A percentile compares a stretch with the other conserved stretches of the same genome.
Conservation (phyloP, 306 rosid genomes). For the Rosa chinensis region DNA sequence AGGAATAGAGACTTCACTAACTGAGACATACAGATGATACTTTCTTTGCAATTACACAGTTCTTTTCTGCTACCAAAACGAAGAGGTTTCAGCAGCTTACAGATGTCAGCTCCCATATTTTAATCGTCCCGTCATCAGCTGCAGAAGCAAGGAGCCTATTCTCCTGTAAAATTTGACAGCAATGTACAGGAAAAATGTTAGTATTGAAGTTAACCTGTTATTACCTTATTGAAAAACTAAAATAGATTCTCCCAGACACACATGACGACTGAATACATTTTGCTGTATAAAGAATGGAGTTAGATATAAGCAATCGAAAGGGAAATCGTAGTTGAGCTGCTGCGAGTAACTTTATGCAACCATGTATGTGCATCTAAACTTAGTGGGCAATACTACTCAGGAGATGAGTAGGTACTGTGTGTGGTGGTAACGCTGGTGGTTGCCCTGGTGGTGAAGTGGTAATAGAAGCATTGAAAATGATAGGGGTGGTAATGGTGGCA, state of each 20-base stretch:
- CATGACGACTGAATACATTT: not conserved
- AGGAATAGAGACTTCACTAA: constrained; percentile 14
- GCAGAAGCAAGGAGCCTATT: constrained; percentile 76
- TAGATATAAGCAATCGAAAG: not conserved
- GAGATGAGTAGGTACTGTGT: not conserved
- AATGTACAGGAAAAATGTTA: constrained; percentile 12
- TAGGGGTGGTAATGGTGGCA: not conserved
- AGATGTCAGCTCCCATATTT: constrained; percentile 83
- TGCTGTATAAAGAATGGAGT: not conserved
- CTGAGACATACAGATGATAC: constrained; percentile 21
- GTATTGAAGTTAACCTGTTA: not conserved
- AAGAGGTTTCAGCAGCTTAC: constrained; percentile 22
- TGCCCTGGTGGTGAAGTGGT: not conserved
- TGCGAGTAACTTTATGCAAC: not conserved
- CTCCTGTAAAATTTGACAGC: constrained; percentile 47
- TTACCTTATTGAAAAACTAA: not conserved
- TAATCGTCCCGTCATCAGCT: constrained; percentile 83
- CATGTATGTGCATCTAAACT: not conserved
- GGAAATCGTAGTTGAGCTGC: not conserved
- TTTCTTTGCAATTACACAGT: constrained; percentile 29
- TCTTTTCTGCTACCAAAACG: constrained; percentile 16
- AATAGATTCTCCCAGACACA: too few species aligned
- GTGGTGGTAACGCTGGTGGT: not conserved
- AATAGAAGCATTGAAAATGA: not conserved
- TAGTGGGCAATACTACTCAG: not conserved